Percentiles rank a stretch among this genome's conserved stretches.
phyloP scores from a whole-genome alignment of 108 stramenopile species.

The Stephanodiscus triporus region DNA sequence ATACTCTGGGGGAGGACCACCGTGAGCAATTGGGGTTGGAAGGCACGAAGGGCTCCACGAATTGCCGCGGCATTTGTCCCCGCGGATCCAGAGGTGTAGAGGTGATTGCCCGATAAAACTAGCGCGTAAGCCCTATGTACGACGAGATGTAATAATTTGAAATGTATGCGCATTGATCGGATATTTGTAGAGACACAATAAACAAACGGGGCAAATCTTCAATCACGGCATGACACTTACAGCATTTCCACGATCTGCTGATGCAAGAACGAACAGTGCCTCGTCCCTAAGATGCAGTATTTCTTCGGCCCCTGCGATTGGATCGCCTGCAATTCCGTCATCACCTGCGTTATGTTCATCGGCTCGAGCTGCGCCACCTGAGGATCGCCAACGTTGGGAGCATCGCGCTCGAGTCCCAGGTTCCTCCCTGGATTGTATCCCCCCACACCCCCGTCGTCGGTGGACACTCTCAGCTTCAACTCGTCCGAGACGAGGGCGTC shows the following conservation, averaged over 20 bases:
- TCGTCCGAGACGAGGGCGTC: neutral
- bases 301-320: slow-evolving; percentile 91
- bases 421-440: slow-evolving; percentile 31
- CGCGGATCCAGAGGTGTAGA: slow-evolving; percentile 90
- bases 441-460: slow-evolving; percentile 24
- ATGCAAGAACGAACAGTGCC: slow-evolving; percentile 93
- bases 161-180: neutral
- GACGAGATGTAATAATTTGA: neutral
- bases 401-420: slow-evolving; percentile 40
- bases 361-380: slow-evolving; percentile 69
- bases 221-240: slow-evolving; percentile 45
- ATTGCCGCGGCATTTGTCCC: slow-evolving; percentile 92
- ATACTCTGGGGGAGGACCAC: slow-evolving; percentile 92
- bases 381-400: slow-evolving; percentile 65
- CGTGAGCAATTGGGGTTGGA: slow-evolving; percentile 85
- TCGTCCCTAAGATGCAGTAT: slow-evolving; percentile 93
- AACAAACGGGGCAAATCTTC: neutral
- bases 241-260: slow-evolving; percentile 95
- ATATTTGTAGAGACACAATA: neutral
- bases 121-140: slow-evolving; percentile 83
- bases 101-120: slow-evolving; percentile 91
- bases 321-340: slow-evolving; percentile 91
- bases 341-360: slow-evolving; percentile 76
- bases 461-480: neutral
- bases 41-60: slow-evolving; percentile 88